Evolutionary conservation across 768 basidiomycete genomes (phyloP), one percentile per base, ranked within the genome.

Genomic region (Leccinum fibrillosum): DNA sequence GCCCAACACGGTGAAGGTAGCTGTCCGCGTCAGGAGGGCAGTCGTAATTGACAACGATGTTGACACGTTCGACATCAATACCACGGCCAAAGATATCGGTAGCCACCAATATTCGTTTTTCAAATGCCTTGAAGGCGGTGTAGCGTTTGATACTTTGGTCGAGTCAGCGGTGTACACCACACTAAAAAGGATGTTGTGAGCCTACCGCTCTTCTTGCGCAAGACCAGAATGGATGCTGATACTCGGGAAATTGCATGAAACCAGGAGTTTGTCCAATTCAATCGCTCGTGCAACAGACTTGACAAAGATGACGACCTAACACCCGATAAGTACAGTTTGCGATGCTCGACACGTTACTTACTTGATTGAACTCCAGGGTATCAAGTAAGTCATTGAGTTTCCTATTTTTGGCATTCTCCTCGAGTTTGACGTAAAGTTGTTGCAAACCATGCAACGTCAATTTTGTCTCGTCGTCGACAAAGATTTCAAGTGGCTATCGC

Each of bases 41-140:
- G 69, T 99, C 97, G 71, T 99, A 99, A 76, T 99, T 99, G 78
- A 99, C 85, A 52, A 99, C 97, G 58, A 98, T 98, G 77, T 99
- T 99, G 66, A 99, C 97, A 60, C 97, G 94, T 74, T 99, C 97
- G 21, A 99, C 96, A 77, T 99, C 97, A 63, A 99, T 99, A 64
- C 96, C 97, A 74, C 97, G 92, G 59, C 97, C 97, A 61, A 99
- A 99, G 64, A 99, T 98, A 73, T 99, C 97, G 19, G 97, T 99
- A 19, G 95, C 96, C 44, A 99, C 97, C 19, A 99, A 82, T 63
- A 99, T 98, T 63, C 97, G 94, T 78, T 98, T 99, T 80, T 99
- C 97, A 65, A 99, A 99, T 17, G 92, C 92, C 77, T 99, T 99
- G 84, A 99, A 99, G 37, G 95, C 93, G 26, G 92, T 91, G 77